Evolutionary conservation across 371 early-diverging fungal species (phyloP).

Genomic region (Apophysomyces variabilis): DNA sequence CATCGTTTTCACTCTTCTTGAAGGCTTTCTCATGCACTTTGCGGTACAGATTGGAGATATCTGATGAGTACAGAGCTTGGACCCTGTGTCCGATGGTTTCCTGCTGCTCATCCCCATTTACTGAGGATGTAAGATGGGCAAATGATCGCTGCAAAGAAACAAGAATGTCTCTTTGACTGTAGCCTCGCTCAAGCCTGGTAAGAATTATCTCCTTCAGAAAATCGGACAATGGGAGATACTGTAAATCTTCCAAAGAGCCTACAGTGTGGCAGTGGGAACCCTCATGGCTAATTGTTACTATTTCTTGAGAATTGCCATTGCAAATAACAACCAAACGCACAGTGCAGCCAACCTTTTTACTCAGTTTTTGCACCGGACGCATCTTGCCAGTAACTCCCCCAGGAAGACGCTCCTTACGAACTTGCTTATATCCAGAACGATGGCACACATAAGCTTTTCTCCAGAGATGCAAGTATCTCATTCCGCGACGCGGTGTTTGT

Average conservation of each 20-base stretch:
- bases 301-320: background rate
- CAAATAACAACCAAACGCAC: background rate
- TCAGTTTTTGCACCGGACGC: background rate
- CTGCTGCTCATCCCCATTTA: too few species aligned
- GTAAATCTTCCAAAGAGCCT: background rate
- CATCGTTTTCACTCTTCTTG: too few species aligned
- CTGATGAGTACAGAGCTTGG: background rate
- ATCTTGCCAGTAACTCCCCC: background rate
- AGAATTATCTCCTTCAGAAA: background rate
- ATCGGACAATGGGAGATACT: background rate
- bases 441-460: background rate
- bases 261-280: background rate
- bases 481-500: background rate
- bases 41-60: background rate
- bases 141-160: background rate
- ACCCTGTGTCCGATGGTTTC: background rate
- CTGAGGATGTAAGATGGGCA: background rate
- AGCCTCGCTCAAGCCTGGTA: background rate
- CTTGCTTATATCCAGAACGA: background rate
- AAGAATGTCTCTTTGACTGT: background rate
- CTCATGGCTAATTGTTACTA: background rate
- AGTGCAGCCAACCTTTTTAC: background rate
- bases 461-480: background rate
- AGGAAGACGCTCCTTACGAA: background rate
- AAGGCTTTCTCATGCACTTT: background rate